Conservation (phyloP, 2,329 filamentous ascomycete species). For the Microthyrium microscopicum region DNA sequence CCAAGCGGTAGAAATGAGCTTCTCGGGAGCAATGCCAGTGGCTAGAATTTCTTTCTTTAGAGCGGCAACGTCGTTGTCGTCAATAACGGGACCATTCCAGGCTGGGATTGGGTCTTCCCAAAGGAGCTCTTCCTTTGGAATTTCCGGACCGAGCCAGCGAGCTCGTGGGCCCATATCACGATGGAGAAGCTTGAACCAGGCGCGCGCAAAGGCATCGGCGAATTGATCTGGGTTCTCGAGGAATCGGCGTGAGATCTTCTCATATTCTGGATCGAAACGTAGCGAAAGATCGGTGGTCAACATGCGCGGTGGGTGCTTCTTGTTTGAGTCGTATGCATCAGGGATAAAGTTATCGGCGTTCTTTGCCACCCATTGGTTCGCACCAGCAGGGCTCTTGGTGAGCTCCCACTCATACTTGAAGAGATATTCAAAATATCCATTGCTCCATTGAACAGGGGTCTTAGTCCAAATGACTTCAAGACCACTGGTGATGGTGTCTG, state of each 20-base stretch:
- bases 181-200: conserved; percentile 74
- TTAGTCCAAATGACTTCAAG: conserved; percentile 68
- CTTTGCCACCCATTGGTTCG: conserved; percentile 63
- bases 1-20: conserved; percentile 52
- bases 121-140: conserved; percentile 49
- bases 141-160: conserved; percentile 59
- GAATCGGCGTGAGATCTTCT: conserved; percentile 60
- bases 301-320: conserved; percentile 64
- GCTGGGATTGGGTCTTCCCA: conserved; percentile 62
- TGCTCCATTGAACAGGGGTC: conserved; percentile 61
- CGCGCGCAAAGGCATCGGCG: conserved; percentile 50
- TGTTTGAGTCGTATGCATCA: conserved; percentile 50
- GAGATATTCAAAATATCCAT: conserved; percentile 57
- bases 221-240: conserved; percentile 52
- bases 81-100: conserved; percentile 39
- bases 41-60: conserved; percentile 8
- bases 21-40: conserved; percentile 32
- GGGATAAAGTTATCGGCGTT: conserved; percentile 50
- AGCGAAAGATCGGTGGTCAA: conserved; percentile 59
- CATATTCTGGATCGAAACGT: conserved; percentile 53
- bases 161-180: conserved; percentile 58
- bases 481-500: conserved; percentile 57
- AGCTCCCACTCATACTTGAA: conserved; percentile 67
- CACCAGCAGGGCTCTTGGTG: conserved; percentile 58
- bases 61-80: conserved; percentile 42